These are phyloP conservation scores for Podochytrium sp. DNA, from an alignment of 192 early-diverging fungal species.

Conservation along the genomic window DNA sequence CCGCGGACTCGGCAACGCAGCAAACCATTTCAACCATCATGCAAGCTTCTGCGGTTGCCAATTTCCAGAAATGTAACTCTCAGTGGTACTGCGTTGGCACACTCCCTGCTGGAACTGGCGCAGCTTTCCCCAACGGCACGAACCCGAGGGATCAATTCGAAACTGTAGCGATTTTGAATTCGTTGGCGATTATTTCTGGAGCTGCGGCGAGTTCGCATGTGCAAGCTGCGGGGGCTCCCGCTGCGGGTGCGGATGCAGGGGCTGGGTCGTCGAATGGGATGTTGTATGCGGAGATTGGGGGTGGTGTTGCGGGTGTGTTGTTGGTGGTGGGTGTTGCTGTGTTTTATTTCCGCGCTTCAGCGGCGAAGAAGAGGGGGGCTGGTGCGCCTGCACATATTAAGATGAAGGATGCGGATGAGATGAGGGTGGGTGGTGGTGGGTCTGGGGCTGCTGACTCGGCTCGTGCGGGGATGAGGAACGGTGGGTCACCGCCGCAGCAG, in stretches of 20 bases:
- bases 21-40: not conserved
- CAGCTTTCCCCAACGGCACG: constrained; percentile 26
- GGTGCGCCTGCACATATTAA: no score
- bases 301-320: not conserved
- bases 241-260: not conserved
- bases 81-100: constrained; percentile 35
- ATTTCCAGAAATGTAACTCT: constrained; percentile 16
- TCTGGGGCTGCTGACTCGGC: no score
- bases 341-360: not conserved
- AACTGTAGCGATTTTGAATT: constrained; percentile 18
- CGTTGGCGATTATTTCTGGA: constrained; percentile 10
- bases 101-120: constrained; percentile 13
- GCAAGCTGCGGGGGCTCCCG: not conserved
- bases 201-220: not conserved
- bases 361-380: no score
- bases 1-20: not conserved
- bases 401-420: no score
- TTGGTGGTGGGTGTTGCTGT: not conserved
- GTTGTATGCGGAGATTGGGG: constrained; percentile 11
- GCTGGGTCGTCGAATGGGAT: not conserved
- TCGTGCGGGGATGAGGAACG: no score
- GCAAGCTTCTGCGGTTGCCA: constrained; percentile 4
- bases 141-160: constrained; percentile 29
- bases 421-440: no score
- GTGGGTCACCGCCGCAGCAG: not conserved